Base-by-base conservation (phyloP, 2,329 filamentous ascomycete species). In the Paraphoma chrysanthemicola region DNA sequence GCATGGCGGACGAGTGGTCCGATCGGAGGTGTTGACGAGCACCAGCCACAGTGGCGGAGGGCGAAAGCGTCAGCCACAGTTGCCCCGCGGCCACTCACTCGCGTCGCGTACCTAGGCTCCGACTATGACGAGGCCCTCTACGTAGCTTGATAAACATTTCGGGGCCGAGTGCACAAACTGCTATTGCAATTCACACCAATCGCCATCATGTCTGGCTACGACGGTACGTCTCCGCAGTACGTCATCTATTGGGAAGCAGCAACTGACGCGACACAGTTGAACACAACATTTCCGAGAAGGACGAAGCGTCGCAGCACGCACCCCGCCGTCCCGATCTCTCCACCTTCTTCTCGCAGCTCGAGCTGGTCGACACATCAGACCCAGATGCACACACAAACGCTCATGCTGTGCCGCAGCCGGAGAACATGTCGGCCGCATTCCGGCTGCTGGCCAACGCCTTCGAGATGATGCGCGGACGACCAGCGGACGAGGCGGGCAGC, bases 341-440 rank as follows among this genome's bases (percentile, higher is more conserved):
- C 41, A 87, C 86, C 66, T 89, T 89, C 80, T 88, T 88, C 78
- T 81, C 82, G 54, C 83, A 84, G 44, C 83, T 89, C 57, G 84
- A 88, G 65, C 82, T 86, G 54, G 78, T 83, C 30, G 81, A 83
- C 58, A 86, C 83, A 8, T 83, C 81, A 30, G 80, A 83, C 68
- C 75, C 79, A 6, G 74, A 78, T 53, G 67, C 76, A 44, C 83
- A 82, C 43, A 80, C 81, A 51, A 85, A 88, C 66, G 78, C 79
- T n/a, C 77, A 88, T 72, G 84, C 86, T 1, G 72, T 86, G 0
- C 87, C 87, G 1, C 81, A 86, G 4, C 87, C 87, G 2, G 81
- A 82, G 53, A 86, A 89, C 66, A 80, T 89, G 63, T 82, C 83
- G 44, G 86, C 86, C 1, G 82, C 84, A 2, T 88, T 83, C 69